These are phyloP conservation scores for Azolla pinnata DNA, from an alignment of 75 land plant species.

Conservation along the genomic window DNA sequence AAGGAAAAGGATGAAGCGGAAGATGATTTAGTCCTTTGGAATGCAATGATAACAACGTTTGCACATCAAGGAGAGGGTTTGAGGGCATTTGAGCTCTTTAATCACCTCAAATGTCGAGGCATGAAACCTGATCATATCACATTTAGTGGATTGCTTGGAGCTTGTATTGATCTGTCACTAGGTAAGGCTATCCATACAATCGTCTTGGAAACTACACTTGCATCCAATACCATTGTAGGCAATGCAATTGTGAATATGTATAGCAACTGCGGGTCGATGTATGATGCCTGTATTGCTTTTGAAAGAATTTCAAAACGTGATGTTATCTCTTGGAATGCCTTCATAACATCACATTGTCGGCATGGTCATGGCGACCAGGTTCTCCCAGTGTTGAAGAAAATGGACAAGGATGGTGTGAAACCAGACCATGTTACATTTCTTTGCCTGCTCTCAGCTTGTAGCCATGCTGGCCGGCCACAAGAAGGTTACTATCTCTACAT, in stretches of 20 bases:
- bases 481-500: slow-evolving; percentile 6
- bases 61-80: background rate
- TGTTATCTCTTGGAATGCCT: background rate
- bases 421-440: slow-evolving; percentile 9
- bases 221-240: background rate
- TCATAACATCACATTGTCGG: background rate
- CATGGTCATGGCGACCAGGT: background rate
- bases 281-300: background rate
- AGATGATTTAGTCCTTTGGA: background rate
- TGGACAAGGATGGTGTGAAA: slow-evolving; percentile 7
- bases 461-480: slow-evolving; percentile 21
- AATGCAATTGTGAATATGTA: background rate
- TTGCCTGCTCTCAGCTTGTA: slow-evolving; percentile 8
- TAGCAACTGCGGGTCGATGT: background rate
- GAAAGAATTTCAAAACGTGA: background rate
- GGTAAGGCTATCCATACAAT: background rate
- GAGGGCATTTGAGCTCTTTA: slow-evolving; percentile 8
- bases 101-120: background rate
- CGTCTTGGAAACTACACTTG: too few species aligned
- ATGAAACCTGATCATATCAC: background rate
- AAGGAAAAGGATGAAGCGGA: background rate
- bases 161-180: background rate
- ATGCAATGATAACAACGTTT: slow-evolving; percentile 5
- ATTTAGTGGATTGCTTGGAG: background rate
- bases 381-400: background rate